A percentile compares a stretch with the other conserved stretches of the same genome.
phyloP scores from a whole-genome alignment of 1,139 yeast genomes.

The Geotrichum carabidarum region DNA sequence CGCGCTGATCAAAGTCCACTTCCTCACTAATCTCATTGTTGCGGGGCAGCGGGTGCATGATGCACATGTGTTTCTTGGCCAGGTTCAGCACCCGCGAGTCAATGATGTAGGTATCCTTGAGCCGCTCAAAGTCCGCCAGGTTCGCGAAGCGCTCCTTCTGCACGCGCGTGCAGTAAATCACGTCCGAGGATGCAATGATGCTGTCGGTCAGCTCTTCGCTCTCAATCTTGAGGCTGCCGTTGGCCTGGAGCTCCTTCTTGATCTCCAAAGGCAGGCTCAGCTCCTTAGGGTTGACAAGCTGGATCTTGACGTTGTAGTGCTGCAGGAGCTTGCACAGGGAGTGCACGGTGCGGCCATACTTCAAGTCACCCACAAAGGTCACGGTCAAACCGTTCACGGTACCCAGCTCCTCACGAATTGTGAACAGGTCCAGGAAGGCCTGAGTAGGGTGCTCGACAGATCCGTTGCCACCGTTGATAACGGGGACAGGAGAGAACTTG shows the following conservation, averaged over 20 bases:
- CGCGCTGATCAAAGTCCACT: conserved; percentile 98
- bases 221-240: conserved; percentile 68
- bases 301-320: conserved; percentile 89
- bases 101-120: conserved; percentile 87
- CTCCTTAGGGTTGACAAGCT: conserved; percentile 87
- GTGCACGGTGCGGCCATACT: conserved; percentile 97
- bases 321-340: conserved; percentile 86
- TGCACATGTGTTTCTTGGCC: conserved; percentile 98
- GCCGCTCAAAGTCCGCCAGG: conserved; percentile 70
- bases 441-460: conserved; percentile 98
- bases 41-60: conserved; percentile 98
- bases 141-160: conserved; percentile 92
- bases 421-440: conserved; percentile 93
- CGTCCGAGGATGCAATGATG: conserved; percentile 84
- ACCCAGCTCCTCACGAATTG: conserved; percentile 98
- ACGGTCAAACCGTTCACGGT: conserved; percentile 96
- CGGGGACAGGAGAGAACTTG: conserved; percentile 93
- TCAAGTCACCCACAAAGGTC: conserved; percentile 98
- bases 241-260: conserved; percentile 55
- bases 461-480: conserved; percentile 97
- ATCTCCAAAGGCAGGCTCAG: conserved; percentile 74
- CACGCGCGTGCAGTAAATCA: conserved; percentile 94
- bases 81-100: conserved; percentile 85
- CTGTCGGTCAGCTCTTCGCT: conserved; percentile 74
- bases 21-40: conserved; percentile 94